Conservation (phyloP, 179 eudicot species). For the Drosera spatulata region DNA sequence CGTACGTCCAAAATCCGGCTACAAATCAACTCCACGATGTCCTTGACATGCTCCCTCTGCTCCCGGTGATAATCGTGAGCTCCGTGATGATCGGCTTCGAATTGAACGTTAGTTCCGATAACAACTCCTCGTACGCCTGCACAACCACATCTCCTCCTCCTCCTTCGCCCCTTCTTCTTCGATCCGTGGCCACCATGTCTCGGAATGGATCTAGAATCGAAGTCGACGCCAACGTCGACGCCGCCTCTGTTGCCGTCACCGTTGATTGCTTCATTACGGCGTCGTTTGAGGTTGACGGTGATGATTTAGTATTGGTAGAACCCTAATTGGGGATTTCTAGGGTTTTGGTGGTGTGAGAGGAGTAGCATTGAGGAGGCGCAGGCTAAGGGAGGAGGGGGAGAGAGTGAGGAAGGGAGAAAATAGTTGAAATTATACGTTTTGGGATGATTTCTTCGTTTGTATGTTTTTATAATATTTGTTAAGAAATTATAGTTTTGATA, state of each 20-base stretch:
- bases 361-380: no score
- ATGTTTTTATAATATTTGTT: no score
- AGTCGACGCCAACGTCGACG: no score
- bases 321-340: no score
- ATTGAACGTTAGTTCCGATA: slow-evolving; percentile 70
- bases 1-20: slow-evolving; percentile 84
- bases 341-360: no score
- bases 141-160: slow-evolving; percentile 20
- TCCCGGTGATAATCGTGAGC: slow-evolving; percentile 85
- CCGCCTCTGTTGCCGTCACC: no score
- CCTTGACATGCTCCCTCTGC: slow-evolving; percentile 51
- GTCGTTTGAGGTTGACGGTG: slow-evolving; percentile 22
- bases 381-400: no score
- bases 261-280: slow-evolving; percentile 19
- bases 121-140: slow-evolving; percentile 42
- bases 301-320: no score
- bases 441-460: no score
- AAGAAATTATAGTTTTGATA: no score
- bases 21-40: slow-evolving; percentile 73
- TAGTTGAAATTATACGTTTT: no score
- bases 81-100: slow-evolving; percentile 95
- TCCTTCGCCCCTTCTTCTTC: slow-evolving; percentile 28
- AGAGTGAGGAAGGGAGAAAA: no score
- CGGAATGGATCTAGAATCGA: slow-evolving; percentile 69
- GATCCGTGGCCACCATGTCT: slow-evolving; percentile 41